phyloP scores from a whole-genome alignment of 805 yeast species.

The Teunomyces atbi region DNA sequence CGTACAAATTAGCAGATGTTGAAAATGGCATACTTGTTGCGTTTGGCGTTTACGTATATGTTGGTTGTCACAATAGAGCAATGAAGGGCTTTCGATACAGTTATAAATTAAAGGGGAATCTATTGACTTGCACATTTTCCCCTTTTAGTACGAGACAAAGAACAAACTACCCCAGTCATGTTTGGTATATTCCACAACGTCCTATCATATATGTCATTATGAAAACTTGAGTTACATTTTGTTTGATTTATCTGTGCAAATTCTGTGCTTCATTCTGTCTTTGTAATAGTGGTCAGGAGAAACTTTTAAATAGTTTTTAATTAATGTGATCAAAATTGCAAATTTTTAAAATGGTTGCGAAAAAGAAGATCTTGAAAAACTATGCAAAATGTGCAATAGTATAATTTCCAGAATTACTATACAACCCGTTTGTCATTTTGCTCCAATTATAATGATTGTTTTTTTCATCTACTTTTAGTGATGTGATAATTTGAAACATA shows the following conservation, averaged over 20 bases:
- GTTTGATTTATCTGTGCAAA: too few species aligned
- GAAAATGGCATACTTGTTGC: slow-evolving; percentile 47
- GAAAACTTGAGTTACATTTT: too few species aligned
- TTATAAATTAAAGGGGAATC: slow-evolving; percentile 17
- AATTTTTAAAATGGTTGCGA: not conserved
- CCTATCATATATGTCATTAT: too few species aligned
- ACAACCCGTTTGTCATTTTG: too few species aligned
- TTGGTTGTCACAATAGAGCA: slow-evolving; percentile 54
- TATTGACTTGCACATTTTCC: slow-evolving; percentile 7
- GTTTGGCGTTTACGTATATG: slow-evolving; percentile 53
- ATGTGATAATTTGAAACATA: not conserved
- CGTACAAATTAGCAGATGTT: slow-evolving; percentile 56
- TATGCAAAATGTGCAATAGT: not conserved
- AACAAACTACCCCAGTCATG: slow-evolving; percentile 7
- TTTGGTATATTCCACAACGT: not conserved
- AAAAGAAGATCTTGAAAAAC: not conserved
- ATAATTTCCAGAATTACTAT: too few species aligned
- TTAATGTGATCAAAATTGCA: not conserved
- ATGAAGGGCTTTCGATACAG: slow-evolving; percentile 21
- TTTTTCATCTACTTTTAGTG: not conserved
- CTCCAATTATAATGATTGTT: not conserved
- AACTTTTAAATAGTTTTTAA: too few species aligned
- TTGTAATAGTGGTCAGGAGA: too few species aligned
- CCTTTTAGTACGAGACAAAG: not conserved
- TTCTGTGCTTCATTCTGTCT: too few species aligned